Conservation (phyloP, 2,329 filamentous ascomycete species). For the Sporothrix protearum region DNA sequence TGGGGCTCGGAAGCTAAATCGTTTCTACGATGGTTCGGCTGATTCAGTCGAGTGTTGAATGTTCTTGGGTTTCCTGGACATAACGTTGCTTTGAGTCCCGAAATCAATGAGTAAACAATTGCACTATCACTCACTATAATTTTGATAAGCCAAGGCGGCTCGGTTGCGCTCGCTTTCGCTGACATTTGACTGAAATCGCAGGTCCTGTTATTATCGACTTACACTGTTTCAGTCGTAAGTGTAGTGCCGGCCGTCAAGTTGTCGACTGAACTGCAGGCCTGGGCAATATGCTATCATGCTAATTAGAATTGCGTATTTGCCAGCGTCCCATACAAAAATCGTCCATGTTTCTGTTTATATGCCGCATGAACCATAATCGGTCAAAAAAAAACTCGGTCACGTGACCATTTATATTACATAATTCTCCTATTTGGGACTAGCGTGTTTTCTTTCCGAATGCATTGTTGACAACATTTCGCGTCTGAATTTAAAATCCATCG, state of each 20-base stretch:
- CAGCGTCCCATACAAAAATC: too few species aligned
- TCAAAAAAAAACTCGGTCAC: too few species aligned
- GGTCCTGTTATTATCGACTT: neutral
- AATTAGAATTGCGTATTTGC: too few species aligned
- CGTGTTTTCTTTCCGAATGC: too few species aligned
- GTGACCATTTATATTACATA: too few species aligned
- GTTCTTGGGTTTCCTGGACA: neutral
- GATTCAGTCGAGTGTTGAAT: neutral
- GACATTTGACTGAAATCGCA: neutral
- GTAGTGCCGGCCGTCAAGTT: neutral
- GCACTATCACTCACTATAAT: too few species aligned
- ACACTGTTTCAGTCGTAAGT: neutral
- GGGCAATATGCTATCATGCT: too few species aligned
- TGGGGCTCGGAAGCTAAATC: neutral
- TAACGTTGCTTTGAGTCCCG: neutral
- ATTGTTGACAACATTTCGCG: too few species aligned
- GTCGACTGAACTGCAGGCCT: neutral
- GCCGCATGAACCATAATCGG: too few species aligned
- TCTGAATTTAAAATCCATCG: too few species aligned
- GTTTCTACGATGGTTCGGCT: neutral
- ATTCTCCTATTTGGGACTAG: too few species aligned
- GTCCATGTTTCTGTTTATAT: too few species aligned
- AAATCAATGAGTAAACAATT: neutral
- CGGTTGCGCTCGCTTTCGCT: neutral
- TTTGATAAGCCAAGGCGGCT: neutral